Base-by-base conservation (phyloP, 352 stramenopile species). In the Phytophthora colocasiae region DNA sequence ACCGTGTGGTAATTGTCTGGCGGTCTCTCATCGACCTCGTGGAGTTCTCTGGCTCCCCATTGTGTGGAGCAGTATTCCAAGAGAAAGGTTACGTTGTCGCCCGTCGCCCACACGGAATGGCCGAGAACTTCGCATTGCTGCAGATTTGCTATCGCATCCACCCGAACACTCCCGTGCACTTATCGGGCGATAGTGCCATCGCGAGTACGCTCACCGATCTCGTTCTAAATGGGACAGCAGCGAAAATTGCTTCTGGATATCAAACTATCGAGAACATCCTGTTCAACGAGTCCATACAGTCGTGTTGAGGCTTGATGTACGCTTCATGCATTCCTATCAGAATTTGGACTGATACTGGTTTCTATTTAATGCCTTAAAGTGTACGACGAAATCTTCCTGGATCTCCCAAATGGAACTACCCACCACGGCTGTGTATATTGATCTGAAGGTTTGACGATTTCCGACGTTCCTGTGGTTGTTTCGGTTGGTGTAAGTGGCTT, bases 71-170 rank as follows among this genome's bases (percentile, higher is more conserved):
- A 19, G 73, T 75, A 51, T 89, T 89, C 52, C 57, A 66, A 49
- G 79, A 90, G 59, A 78, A 83, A 45, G 77, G 81, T 0, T 90
- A 87, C 61, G 74, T 90, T 46, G 49, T 89, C 19, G 62, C 89
- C 22, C 77, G 77, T 36, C 72, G 73, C 3, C 69, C 75, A 27
- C 61, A 38, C 10, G 69, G 65, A 0, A 73, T 77, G 46, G 52
- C 72, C 6, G 41, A 54, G 22, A 56, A 62, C 38, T 77, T 58
- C 32, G 64, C 75, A 27, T 66, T 89, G 9, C 52, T 90, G 54
- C 78, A 87, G 50, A 78, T 75, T 40, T 84, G 77, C 57, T 83
- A 83, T 65, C 71, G 87, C 32, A 83, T 86, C 34, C 81, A 73
- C 31, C 81, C 81, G n/a, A 55, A 73, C 19, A 71, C 83, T 0